These are phyloP conservation scores for Penicillium sp. DNA, from an alignment of 2,329 filamentous ascomycete genomes.

Conservation along the genomic window DNA sequence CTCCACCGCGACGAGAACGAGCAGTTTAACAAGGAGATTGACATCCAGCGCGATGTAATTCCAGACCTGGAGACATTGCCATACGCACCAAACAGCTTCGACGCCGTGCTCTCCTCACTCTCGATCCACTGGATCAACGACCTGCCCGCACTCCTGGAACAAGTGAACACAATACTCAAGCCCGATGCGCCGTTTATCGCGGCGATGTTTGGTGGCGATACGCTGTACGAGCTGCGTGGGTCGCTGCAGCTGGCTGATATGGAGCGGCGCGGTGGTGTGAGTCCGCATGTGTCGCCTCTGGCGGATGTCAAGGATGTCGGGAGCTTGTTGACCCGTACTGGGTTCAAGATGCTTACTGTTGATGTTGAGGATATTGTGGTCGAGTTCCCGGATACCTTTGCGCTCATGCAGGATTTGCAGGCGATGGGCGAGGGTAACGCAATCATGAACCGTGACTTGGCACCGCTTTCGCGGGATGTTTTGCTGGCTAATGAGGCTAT, in stretches of 20 bases:
- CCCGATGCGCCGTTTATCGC: slow-evolving; percentile 89
- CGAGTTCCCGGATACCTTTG: slow-evolving; percentile 85
- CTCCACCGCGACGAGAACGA: slow-evolving; percentile 71
- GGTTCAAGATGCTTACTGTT: slow-evolving; percentile 93
- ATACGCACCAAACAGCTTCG: slow-evolving; percentile 73
- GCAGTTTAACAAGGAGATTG: slow-evolving; percentile 68
- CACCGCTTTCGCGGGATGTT: slow-evolving; percentile 74
- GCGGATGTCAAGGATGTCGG: slow-evolving; percentile 91
- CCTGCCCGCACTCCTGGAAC: slow-evolving; percentile 75
- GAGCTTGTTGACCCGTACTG: slow-evolving; percentile 77
- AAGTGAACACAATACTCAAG: slow-evolving; percentile 83
- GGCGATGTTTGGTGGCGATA: slow-evolving; percentile 95
- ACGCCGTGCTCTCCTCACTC: slow-evolving; percentile 83
- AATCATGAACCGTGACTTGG: slow-evolving; percentile 78
- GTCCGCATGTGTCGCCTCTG: slow-evolving; percentile 83
- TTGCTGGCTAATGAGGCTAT: slow-evolving; percentile 84
- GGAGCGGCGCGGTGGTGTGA: slow-evolving; percentile 86
- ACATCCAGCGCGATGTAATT: slow-evolving; percentile 73
- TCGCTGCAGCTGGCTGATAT: slow-evolving; percentile 89
- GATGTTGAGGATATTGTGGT: slow-evolving; percentile 97
- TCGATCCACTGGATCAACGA: slow-evolving; percentile 98
- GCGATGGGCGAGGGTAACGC: slow-evolving; percentile 96
- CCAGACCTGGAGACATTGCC: slow-evolving; percentile 65
- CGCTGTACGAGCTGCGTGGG: slow-evolving; percentile 87
- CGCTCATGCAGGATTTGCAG: slow-evolving; percentile 89